A percentile compares a stretch with the other conserved stretches of the same genome.
phyloP scores from a whole-genome alignment of 495 filamentous ascomycete genomes.

The Aspergillus biplanus region DNA sequence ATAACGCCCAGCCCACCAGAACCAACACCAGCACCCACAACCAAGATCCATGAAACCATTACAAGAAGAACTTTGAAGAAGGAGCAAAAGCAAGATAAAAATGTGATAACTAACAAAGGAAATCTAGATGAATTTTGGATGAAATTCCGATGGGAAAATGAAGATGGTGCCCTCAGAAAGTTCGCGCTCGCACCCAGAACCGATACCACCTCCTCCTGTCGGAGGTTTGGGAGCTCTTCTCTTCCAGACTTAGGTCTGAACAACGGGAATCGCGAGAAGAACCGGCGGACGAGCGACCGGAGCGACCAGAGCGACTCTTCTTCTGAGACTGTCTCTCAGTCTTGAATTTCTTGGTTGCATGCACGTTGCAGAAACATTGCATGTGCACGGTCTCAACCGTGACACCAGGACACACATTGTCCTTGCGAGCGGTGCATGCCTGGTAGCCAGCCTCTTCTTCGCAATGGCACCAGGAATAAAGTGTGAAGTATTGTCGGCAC shows the following conservation, averaged over 20 bases:
- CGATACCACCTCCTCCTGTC: slow-evolving; percentile 42
- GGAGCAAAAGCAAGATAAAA: not conserved
- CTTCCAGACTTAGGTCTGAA: slow-evolving; percentile 27
- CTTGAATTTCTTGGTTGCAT: slow-evolving; percentile 44
- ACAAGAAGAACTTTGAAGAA: not conserved
- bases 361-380: slow-evolving; percentile 50
- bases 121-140: slow-evolving; percentile 1
- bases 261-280: slow-evolving; percentile 7
- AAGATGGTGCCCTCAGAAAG: not conserved
- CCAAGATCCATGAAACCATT: not conserved
- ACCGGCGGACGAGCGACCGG: slow-evolving; percentile 7
- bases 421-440: slow-evolving; percentile 34
- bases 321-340: slow-evolving; percentile 37
- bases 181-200: slow-evolving; percentile 31
- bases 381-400: slow-evolving; percentile 47
- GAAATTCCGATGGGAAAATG: slow-evolving; percentile 2
- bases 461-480: slow-evolving; percentile 52
- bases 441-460: slow-evolving; percentile 44
- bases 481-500: slow-evolving; percentile 48
- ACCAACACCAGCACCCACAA: not conserved
- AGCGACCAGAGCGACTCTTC: slow-evolving; percentile 32
- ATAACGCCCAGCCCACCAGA: not conserved
- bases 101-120: not conserved
- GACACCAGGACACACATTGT: slow-evolving; percentile 39
- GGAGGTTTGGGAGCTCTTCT: slow-evolving; percentile 31